phyloP scores from a whole-genome alignment of 2,329 filamentous ascomycete genomes.

The Polytolypa hystricis region DNA sequence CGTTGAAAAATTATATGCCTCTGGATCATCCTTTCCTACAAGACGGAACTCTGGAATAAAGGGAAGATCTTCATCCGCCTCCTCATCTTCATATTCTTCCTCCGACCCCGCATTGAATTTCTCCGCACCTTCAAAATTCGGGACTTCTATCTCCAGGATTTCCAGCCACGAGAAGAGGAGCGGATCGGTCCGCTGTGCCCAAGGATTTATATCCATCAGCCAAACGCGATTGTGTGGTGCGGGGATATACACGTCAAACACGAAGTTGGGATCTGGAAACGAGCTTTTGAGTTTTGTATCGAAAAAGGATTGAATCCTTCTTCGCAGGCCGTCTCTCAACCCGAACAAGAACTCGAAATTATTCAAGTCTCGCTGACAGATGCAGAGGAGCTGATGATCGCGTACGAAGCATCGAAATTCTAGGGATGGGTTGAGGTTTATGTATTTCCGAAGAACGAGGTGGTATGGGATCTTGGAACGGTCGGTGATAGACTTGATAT shows the following conservation, averaged over 20 bases:
- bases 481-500: not conserved
- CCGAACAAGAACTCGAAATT: slow-evolving; percentile 72
- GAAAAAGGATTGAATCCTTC: slow-evolving; percentile 68
- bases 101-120: slow-evolving; percentile 15
- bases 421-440: slow-evolving; percentile 76
- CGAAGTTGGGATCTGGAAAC: slow-evolving; percentile 75
- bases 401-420: slow-evolving; percentile 96
- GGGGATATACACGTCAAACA: slow-evolving; percentile 88
- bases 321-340: slow-evolving; percentile 55
- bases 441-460: slow-evolving; percentile 77
- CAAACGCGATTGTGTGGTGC: slow-evolving; percentile 62
- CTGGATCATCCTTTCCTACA: slow-evolving; percentile 72
- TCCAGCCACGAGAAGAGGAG: slow-evolving; percentile 85
- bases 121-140: slow-evolving; percentile 18
- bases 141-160: slow-evolving; percentile 55
- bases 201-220: slow-evolving; percentile 90
- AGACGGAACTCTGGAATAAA: slow-evolving; percentile 69
- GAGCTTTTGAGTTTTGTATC: slow-evolving; percentile 58
- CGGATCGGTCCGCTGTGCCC: slow-evolving; percentile 80
- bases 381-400: slow-evolving; percentile 63
- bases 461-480: slow-evolving; percentile 53
- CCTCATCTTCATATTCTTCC: slow-evolving; percentile 24
- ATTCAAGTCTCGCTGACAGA: slow-evolving; percentile 83
- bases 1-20: slow-evolving; percentile 75
- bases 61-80: slow-evolving; percentile 45